Evolutionary conservation across 1,284 basidiomycete species (phyloP), one percentile per base, ranked within the genome.

Genomic region (Trametes hirsuta): DNA sequence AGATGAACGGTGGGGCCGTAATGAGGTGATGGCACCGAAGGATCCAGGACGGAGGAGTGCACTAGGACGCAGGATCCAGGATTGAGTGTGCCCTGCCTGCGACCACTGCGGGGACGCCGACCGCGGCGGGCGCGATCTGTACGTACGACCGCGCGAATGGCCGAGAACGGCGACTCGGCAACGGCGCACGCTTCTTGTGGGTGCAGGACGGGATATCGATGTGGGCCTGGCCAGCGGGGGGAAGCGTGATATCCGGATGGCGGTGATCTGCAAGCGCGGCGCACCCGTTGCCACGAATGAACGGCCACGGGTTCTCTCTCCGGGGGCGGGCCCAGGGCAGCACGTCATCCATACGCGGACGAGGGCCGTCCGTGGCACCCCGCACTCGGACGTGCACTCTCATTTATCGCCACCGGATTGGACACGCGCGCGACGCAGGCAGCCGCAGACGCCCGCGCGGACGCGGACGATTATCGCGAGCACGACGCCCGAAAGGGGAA

Each of bases 401-500:
- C 53, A 54, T 59, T 61, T 57, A 64, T 61, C 57, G 54, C 56
- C 55, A 61, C 55, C 22, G 53, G 51, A 53, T 30, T 42, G 42
- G 53, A 58, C 50, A 25, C 45, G 24, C 37, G 39, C 45, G 24
- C 37, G 37, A 35, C 41, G 34, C 30, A 4, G 30, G 30, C 18
- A 18, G 18, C 18, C 18, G 18, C 18, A 18, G 18, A 18, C 18
- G 36, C 12, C n/a, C 11, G 25, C 3, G 45, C 37, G 15, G 45
- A 46, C 51, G 34, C 49, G 39, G 59, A 59, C 57, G 63, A 64
- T 64, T 61, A 64, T 64, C 62, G 59, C 59, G 47, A 61, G 63
- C 56, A 45, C 51, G 54, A 44, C 18, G 59, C 53, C 57, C 47
- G 35, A 53, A 55, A 15, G 54, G 42, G 48, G 44, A 47, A 47